Percentiles rank a stretch among this genome's conserved stretches.
phyloP scores from a whole-genome alignment of 2,329 filamentous ascomycete genomes.

The Colletotrichum sp. region DNA sequence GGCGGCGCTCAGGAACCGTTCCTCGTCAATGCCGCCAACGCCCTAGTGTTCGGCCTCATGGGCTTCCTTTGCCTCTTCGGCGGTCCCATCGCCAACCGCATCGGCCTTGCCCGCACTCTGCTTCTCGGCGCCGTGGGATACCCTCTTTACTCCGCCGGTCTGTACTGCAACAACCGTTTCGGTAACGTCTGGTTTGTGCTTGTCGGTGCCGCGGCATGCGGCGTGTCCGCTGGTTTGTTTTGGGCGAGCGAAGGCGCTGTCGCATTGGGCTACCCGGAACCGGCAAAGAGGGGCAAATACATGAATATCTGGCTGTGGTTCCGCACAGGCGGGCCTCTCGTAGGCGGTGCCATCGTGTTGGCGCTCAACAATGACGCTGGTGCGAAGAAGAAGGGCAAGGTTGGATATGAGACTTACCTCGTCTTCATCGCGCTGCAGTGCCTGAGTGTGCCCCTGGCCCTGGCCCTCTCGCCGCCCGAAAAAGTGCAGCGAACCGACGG shows the following conservation, averaged over 20 bases:
- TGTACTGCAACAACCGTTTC: slow-evolving; percentile 55
- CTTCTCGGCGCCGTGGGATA: slow-evolving; percentile 51
- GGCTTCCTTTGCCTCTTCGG: slow-evolving; percentile 52
- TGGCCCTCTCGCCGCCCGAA: slow-evolving; percentile 29
- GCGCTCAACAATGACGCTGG: slow-evolving; percentile 40
- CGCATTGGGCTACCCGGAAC: slow-evolving; percentile 53
- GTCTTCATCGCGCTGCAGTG: slow-evolving; percentile 33
- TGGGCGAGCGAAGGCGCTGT: slow-evolving; percentile 57
- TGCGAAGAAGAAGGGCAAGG: slow-evolving; percentile 26
- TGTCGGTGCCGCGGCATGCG: slow-evolving; percentile 51
- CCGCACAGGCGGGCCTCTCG: slow-evolving; percentile 51
- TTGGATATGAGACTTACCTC: slow-evolving; percentile 30
- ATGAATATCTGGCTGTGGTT: slow-evolving; percentile 46
- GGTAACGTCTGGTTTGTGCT: slow-evolving; percentile 58
- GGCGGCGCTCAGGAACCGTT: slow-evolving; percentile 57
- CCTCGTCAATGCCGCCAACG: slow-evolving; percentile 57
- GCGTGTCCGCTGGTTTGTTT: slow-evolving; percentile 55
- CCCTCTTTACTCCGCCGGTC: slow-evolving; percentile 49
- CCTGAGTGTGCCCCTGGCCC: slow-evolving; percentile 27
- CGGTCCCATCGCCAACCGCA: slow-evolving; percentile 51
- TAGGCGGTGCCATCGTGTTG: slow-evolving; percentile 51
- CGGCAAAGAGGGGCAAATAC: slow-evolving; percentile 49
- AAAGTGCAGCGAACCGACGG: slow-evolving; percentile 31
- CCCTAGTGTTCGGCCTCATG: slow-evolving; percentile 52
- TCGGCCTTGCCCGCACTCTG: slow-evolving; percentile 51